Evolutionary conservation across 2,329 filamentous ascomycete genomes (phyloP), one percentile per base, ranked within the genome.

Genomic region (Hypoxylon sp.): DNA sequence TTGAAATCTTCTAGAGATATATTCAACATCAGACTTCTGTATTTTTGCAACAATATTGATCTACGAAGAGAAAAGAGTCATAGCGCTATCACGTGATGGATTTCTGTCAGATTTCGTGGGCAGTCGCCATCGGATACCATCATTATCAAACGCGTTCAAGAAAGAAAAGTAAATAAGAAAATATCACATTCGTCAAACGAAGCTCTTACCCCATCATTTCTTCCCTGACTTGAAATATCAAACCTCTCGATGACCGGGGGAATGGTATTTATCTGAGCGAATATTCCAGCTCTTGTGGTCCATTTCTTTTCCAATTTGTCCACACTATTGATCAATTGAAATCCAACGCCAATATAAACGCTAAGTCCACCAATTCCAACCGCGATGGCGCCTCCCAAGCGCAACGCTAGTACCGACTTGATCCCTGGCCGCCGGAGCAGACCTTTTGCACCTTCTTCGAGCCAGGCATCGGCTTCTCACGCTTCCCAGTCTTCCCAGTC

Each of bases 341-440:
- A 45, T n/a, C n/a, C n/a, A n/a, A n/a, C n/a, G n/a, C n/a, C n/a
- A n/a, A n/a, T n/a, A n/a, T n/a, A 37, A 35, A 35, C 38, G 38
- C 33, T 35, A n/a, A 17, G 26, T 42, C 17, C 31, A 21, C 17
- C 23, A 21, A 55, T 24, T 43, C 33, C 17, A 27, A 26, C 23
- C 37, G 41, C 35, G 21, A 63, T 63, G 62, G 29, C 48, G 26
- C 62, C 50, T n/a, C 37, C 18, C 26, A 70, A 70, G 50, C 59
- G 68, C 24, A 43, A 53, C n/a, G 42, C 61, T 13, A 42, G 52
- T 17, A 50, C 42, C 24, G 37, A 57, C 17, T 31, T 48, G 18
- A 37, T 18, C 15, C 42, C 62, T 37, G 63, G 56, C n/a, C 48
- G 33, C 46, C 42, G 43, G 29, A 13, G 23, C 9, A 51, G 18